These are phyloP conservation scores for Leishmania lainsoni DNA, from an alignment of 208 protist species.

Conservation along the genomic window DNA sequence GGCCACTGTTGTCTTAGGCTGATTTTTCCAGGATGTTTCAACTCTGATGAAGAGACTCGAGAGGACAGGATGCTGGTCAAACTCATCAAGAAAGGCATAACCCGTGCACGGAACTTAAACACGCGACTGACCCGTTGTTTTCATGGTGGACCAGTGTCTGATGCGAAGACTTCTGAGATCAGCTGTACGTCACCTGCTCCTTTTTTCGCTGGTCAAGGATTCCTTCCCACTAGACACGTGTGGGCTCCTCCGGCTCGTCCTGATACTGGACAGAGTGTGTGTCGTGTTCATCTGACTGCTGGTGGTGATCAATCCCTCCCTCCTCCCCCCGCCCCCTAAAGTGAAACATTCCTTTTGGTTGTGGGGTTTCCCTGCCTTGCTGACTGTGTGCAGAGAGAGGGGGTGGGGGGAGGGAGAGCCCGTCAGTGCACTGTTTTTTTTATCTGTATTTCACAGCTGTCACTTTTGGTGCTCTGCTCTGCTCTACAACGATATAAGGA, in stretches of 20 bases:
- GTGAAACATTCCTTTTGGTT: not conserved
- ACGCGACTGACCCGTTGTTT: not conserved
- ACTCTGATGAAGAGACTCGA: not conserved
- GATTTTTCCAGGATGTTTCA: not conserved
- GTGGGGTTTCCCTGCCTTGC: not conserved
- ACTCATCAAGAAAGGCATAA: not conserved
- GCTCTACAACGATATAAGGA: not conserved
- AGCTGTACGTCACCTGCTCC: conserved; percentile 22
- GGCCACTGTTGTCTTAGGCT: not conserved
- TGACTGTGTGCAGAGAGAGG: not conserved
- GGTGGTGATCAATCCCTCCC: not conserved
- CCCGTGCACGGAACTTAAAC: not conserved
- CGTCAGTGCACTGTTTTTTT: not conserved
- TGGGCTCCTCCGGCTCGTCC: conserved; percentile 61
- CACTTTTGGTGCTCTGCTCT: not conserved
- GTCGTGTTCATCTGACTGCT: not conserved
- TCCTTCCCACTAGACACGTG: conserved; percentile 53
- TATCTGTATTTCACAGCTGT: too few species aligned
- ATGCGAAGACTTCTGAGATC: conserved; percentile 37
- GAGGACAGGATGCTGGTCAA: not conserved
- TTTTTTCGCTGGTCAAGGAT: conserved; percentile 33
- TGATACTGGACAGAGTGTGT: conserved; percentile 46
- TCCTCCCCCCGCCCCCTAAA: not conserved
- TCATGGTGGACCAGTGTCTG: conserved; percentile 56
- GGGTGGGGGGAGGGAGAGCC: not conserved